Conservation (phyloP, 2,329 filamentous ascomycete species). For the Diaporthe citrichinensis region DNA sequence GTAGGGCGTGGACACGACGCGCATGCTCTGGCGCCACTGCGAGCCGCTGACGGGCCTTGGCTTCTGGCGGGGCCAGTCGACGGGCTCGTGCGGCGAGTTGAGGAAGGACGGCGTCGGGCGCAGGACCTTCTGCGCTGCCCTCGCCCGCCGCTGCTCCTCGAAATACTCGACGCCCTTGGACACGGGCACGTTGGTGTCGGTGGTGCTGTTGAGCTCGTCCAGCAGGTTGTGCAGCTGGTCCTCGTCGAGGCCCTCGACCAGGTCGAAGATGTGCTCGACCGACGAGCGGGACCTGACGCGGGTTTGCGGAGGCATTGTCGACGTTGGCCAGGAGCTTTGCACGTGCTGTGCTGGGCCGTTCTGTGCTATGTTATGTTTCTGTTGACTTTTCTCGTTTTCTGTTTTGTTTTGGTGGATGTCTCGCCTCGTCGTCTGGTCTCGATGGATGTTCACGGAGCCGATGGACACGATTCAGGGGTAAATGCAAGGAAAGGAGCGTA, state of each 20-base stretch:
- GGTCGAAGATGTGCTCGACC: conserved; percentile 49
- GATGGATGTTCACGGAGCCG: too few relatives aligned
- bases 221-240: conserved; percentile 47
- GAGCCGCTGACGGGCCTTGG: conserved; percentile 39
- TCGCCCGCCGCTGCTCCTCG: conserved; percentile 39
- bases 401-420: neutral
- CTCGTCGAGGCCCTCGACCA: conserved; percentile 49
- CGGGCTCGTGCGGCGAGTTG: conserved; percentile 40
- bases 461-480: conserved; percentile 14
- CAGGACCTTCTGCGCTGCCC: conserved; percentile 13
- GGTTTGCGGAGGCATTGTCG: conserved; percentile 42
- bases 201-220: conserved; percentile 48
- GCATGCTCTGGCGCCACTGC: conserved; percentile 41
- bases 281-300: conserved; percentile 48
- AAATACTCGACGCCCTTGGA: conserved; percentile 49
- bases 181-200: conserved; percentile 47
- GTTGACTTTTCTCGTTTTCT: neutral
- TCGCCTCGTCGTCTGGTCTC: conserved; percentile 10
- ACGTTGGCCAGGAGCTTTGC: neutral
- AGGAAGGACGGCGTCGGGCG: conserved; percentile 41
- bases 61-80: conserved; percentile 42
- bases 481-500: conserved; percentile 11
- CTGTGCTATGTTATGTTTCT: neutral
- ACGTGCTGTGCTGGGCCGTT: neutral
- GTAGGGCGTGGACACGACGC: conserved; percentile 40